phyloP scores from a whole-genome alignment of 257 asterid genomes.

The Penstemon newberryi region DNA sequence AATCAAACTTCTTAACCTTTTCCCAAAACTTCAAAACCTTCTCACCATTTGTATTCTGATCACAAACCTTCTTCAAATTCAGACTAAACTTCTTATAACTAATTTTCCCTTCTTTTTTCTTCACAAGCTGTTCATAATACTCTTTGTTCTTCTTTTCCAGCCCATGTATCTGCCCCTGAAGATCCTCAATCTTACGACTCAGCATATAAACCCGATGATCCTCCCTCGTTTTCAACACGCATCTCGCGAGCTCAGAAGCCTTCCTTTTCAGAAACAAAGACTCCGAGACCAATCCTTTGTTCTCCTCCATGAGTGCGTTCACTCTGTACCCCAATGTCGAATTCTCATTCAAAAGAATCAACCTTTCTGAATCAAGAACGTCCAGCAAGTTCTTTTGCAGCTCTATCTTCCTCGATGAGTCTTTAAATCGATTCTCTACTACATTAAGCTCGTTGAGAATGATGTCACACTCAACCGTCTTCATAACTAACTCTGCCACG shows the following conservation, averaged over 20 bases:
- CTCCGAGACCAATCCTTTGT: constrained; percentile 73
- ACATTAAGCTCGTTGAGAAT: constrained; percentile 50
- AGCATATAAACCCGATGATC: constrained; percentile 81
- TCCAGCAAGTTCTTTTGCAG: constrained; percentile 85
- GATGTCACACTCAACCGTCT: constrained; percentile 66
- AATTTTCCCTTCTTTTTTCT: constrained; percentile 45
- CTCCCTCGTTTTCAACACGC: constrained; percentile 80
- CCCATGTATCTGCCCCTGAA: constrained; percentile 78
- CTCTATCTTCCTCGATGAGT: constrained; percentile 71
- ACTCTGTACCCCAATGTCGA: constrained; percentile 69
- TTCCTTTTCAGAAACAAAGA: constrained; percentile 76
- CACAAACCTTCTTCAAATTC: constrained; percentile 36
- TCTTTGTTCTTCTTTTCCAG: constrained; percentile 90
- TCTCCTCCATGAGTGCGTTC: constrained; percentile 68
- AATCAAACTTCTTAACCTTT: constrained; percentile 68
- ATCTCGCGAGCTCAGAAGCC: constrained; percentile 86
- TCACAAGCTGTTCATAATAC: constrained; percentile 64
- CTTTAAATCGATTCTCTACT: constrained; percentile 53
- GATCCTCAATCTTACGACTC: constrained; percentile 92
- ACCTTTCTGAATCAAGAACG: constrained; percentile 86
- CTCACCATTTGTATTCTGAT: constrained; percentile 29
- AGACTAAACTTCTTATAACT: constrained; percentile 33
- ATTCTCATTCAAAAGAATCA: constrained; percentile 79
- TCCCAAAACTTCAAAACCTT: constrained; percentile 64
- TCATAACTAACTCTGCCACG: constrained; percentile 70